Percentiles rank a stretch among this genome's conserved stretches.
phyloP scores from a whole-genome alignment of 2,329 filamentous ascomycete genomes.

The Sporothrix globosa region DNA sequence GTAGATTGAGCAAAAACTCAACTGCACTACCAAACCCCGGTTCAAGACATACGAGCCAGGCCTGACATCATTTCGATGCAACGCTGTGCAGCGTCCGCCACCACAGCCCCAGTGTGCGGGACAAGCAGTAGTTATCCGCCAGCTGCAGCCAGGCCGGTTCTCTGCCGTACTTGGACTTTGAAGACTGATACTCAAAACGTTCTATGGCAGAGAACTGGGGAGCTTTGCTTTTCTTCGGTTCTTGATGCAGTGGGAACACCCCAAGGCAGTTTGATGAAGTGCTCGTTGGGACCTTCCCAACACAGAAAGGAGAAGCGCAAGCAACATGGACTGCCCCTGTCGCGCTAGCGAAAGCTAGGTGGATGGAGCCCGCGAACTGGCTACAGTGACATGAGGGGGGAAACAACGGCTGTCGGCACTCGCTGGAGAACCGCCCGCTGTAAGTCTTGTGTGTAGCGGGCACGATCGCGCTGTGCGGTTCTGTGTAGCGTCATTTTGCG shows the following conservation, averaged over 20 bases:
- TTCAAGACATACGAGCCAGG: no score
- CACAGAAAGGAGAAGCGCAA: neutral
- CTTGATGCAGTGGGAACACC: neutral
- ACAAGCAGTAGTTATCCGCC: neutral
- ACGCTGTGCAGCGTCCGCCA: neutral
- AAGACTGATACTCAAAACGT: no score
- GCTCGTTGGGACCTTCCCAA: neutral
- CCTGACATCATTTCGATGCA: neutral
- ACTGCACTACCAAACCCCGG: no score
- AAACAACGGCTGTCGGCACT: slow-evolving; percentile 6
- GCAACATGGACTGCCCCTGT: slow-evolving; percentile 3
- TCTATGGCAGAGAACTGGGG: neutral
- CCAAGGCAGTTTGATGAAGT: neutral
- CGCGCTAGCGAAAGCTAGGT: neutral
- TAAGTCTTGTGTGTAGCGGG: neutral
- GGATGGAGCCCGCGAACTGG: neutral
- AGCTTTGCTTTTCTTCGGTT: neutral
- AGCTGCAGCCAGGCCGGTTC: neutral
- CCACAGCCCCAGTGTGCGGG: neutral
- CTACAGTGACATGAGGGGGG: neutral
- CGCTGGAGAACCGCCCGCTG: neutral
- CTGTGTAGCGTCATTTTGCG: neutral
- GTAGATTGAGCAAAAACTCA: no score
- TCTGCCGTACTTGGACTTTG: no score
- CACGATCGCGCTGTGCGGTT: neutral